These are phyloP conservation scores for Chrysoporthe austroafricana DNA, from an alignment of 2,329 filamentous ascomycete species.

Conservation along the genomic window DNA sequence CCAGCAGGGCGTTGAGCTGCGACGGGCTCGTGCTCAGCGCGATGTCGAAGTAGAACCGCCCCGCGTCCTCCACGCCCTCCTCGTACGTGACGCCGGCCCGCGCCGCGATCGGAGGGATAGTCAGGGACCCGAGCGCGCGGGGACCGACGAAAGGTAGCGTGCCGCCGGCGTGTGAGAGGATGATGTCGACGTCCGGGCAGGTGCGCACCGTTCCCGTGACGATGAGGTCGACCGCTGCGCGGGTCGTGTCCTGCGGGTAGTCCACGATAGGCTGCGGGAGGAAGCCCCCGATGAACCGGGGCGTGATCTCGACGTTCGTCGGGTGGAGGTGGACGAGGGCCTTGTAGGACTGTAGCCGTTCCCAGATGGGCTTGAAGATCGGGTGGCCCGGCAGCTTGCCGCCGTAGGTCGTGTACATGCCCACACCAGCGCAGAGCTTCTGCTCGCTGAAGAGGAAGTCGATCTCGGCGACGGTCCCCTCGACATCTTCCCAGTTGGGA, in stretches of 20 bases:
- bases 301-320: slow-evolving; percentile 23
- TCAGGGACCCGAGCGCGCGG: slow-evolving; percentile 32
- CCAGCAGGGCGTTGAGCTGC: slow-evolving; percentile 36
- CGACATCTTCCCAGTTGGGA: slow-evolving; percentile 34
- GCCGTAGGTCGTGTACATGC: slow-evolving; percentile 34
- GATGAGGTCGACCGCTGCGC: slow-evolving; percentile 47
- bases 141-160: slow-evolving; percentile 44
- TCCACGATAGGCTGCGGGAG: slow-evolving; percentile 37
- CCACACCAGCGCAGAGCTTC: slow-evolving; percentile 33
- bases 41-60: slow-evolving; percentile 42
- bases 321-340: slow-evolving; percentile 37
- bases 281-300: slow-evolving; percentile 25
- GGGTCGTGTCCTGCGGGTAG: slow-evolving; percentile 48
- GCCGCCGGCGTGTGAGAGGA: slow-evolving; percentile 51
- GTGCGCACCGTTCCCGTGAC: slow-evolving; percentile 36
- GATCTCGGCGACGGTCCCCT: slow-evolving; percentile 34
- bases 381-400: slow-evolving; percentile 32
- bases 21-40: slow-evolving; percentile 36
- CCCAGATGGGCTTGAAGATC: slow-evolving; percentile 35
- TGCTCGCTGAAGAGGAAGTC: slow-evolving; percentile 33
- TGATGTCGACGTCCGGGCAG: slow-evolving; percentile 44
- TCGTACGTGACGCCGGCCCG: slow-evolving; percentile 19
- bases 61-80: slow-evolving; percentile 28
- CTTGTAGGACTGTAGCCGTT: slow-evolving; percentile 31
- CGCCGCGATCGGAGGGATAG: slow-evolving; percentile 22